Evolutionary conservation across 164 flowering plant genomes (phyloP), one percentile per base, ranked within the genome.

Genomic region (Chimonanthus praecox): DNA sequence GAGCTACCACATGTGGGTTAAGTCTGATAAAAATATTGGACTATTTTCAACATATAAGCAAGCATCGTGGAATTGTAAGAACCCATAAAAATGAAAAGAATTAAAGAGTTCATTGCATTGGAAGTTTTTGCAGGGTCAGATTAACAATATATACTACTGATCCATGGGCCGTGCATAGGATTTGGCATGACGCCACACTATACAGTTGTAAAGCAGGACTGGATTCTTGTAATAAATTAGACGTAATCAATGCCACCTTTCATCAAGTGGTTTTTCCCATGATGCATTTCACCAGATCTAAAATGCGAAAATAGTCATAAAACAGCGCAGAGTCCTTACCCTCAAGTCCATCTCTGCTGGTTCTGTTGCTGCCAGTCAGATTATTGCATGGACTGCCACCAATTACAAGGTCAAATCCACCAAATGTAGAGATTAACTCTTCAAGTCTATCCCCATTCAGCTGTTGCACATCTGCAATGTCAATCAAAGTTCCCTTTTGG

Each of bases 331-430:
- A 84, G 20, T 81, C 78, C 54, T 78, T 72, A 33, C 86, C 86
- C 64, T 75, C 73, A 21, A 83, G 86, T 44, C 84, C 86, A 75
- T 81, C 79, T 71, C 86, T 77, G 47, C 76, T 77, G 51, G 63
- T 70, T 48, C 84, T 47, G 62, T 83, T 83, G 66, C 81, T 71
- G 3, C 86, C 86, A 4, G 81, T 47, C 9, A 83, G 73, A 54
- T 83, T 83, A 43, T 82, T 82, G 64, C 84, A 80, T 2, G 84
- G 86, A 45, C 84, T 81, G 10, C 86, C 86, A 16, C 84, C 84
- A 51, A 83, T 72, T n/a, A 84, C 73, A 10, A 84, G 80, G 71
- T 84, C 87, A 68, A 84, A 80, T 11, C 83, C 82, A 20, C 82
- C 83, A 69, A 77, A 67, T 48, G 72, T 62, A 15, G 61, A 18